Evolutionary conservation across 139 green algal species (phyloP), one percentile per base, ranked within the genome.

Genomic region (Micractinium sp.): DNA sequence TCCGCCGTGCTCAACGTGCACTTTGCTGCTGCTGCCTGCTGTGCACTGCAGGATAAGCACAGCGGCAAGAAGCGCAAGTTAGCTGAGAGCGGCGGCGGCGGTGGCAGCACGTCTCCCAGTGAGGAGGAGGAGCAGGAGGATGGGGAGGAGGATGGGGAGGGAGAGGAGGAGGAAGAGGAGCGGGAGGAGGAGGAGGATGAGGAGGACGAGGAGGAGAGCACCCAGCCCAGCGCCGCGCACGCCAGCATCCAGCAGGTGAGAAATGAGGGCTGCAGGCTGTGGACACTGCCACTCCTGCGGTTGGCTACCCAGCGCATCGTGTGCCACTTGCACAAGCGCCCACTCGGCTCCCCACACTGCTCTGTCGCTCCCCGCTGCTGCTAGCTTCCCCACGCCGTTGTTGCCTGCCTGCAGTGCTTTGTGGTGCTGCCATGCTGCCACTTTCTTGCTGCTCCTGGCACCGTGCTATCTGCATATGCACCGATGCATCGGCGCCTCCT

Each of bases 171-270:
- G 25, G 56, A 33, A n/a, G n/a, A 36, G 35, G 33, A 33, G 3
- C 15, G 25, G 18, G 66, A 87, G 0, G 47, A 41, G 29, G 38
- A 39, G 25, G 67, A 75, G 29, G 66, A 67, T 15, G 66, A 79
- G 13, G 67, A 41, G 38, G 38, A 33, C 39, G 33, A 81, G 25
- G 82, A 61, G 18, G 82, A 53, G 22, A 27, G 47, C 47, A 9
- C 47, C 47, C 47, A 31, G 41, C 12, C 23, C 61, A 73, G 38
- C 38, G 25, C 78, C 0, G 41, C 35, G 38, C n/a, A 39, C 16
- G 29, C 27, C 82, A 80, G 67, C 63, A 81, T 87, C 16, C 83
- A 66, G 38, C 83, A 87, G 66, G 83, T 87, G 67, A 12, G 66
- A 5, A 16, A 19, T 36, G 35, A 39, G 73, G 19, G 73, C 73